phyloP scores from a whole-genome alignment of 441 rosid genomes.

The Rhodomyrtus psidioides region DNA sequence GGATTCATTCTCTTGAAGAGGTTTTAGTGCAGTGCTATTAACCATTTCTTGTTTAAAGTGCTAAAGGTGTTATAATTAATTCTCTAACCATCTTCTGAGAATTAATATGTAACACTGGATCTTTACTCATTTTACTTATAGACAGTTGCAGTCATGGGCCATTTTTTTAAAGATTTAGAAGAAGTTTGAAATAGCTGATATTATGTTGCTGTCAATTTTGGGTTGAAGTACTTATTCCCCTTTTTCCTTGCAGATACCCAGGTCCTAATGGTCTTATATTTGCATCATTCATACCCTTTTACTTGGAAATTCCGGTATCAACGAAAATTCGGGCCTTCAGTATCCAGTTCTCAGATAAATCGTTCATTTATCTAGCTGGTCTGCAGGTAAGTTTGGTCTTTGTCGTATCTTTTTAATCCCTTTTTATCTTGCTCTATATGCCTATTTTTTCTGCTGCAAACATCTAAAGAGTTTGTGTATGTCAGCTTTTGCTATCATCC shows the following conservation, averaged over 20 bases:
- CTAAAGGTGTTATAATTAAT: not conserved
- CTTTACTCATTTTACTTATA: not conserved
- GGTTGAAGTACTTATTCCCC: not conserved
- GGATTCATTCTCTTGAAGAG: not conserved
- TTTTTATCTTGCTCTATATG: not conserved
- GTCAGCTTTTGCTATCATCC: constrained; percentile 89
- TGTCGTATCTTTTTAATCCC: not conserved
- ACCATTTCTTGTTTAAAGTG: not conserved
- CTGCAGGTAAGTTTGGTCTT: constrained; percentile 53
- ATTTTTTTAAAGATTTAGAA: not conserved
- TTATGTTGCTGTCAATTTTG: not conserved
- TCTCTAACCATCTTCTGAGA: not conserved
- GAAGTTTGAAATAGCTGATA: not conserved
- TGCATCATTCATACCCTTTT: constrained; percentile 87
- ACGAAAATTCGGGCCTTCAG: constrained; percentile 65
- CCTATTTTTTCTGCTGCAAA: not conserved
- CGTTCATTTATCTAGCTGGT: constrained; percentile 97
- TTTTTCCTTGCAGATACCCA: constrained; percentile 49
- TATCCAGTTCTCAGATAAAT: constrained; percentile 72
- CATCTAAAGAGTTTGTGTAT: constrained; percentile 6
- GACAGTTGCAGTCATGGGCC: not conserved
- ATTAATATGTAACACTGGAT: not conserved
- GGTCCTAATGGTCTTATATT: constrained; percentile 95
- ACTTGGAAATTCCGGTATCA: constrained; percentile 85
- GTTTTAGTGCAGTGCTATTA: not conserved